Percentiles rank a stretch among this genome's conserved stretches.
phyloP scores from a whole-genome alignment of 345 rosid genomes.

The Citrus cavaleriei region DNA sequence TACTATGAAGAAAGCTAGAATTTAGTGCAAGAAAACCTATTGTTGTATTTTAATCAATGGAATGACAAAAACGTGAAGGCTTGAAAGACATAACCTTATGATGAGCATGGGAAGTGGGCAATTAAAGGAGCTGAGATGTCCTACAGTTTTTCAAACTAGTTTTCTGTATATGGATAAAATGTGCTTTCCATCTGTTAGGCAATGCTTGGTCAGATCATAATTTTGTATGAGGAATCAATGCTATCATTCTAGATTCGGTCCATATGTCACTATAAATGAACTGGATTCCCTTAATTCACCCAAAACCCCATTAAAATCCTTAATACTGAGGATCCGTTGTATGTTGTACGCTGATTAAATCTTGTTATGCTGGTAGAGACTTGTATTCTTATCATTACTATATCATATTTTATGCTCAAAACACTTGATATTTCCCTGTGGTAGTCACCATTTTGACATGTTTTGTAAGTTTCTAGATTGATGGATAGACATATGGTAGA shows the following conservation, averaged over 20 bases:
- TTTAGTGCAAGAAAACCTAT: not conserved
- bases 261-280: not conserved
- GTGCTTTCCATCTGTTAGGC: not conserved
- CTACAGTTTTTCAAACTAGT: not conserved
- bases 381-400: not conserved
- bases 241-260: not conserved
- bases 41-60: not conserved
- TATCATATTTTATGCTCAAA: not conserved
- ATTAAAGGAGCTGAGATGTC: not conserved
- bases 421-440: not conserved
- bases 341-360: not conserved
- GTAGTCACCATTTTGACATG: not conserved
- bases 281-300: not conserved
- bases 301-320: not conserved
- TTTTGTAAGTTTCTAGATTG: not conserved
- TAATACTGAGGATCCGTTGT: not conserved
- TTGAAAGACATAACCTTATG: not conserved
- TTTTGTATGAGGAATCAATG: not conserved
- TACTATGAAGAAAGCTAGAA: not conserved
- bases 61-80: not conserved
- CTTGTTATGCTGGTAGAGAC: not conserved
- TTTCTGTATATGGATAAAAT: not conserved
- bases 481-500: not conserved
- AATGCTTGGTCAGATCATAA: not conserved
- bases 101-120: not conserved